Evolutionary conservation across 345 rosid genomes (phyloP).

Genomic region (Noccaea bulbosa): DNA sequence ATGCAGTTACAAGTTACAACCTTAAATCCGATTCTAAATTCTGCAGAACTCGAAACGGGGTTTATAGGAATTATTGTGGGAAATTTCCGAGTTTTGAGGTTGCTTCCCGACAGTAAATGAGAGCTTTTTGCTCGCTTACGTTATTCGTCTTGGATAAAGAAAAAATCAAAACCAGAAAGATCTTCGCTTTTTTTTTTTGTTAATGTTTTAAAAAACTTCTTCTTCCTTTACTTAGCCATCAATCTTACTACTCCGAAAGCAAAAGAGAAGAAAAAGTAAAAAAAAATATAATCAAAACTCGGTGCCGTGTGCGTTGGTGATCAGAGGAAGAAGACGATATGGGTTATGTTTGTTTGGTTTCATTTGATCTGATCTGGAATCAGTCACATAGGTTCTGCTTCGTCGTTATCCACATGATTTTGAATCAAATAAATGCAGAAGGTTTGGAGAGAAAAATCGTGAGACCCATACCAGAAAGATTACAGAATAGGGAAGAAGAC

Average conservation of each 20-base stretch:
- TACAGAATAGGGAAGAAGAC: background rate
- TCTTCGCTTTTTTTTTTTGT: background rate
- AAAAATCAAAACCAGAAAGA: constrained; percentile 16
- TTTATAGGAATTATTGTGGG: background rate
- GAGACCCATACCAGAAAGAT: constrained; percentile 15
- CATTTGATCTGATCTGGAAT: background rate
- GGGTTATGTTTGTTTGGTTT: background rate
- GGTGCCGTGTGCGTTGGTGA: background rate
- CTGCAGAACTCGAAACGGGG: background rate
- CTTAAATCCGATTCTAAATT: background rate
- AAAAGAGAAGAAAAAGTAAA: background rate
- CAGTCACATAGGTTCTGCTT: constrained; percentile 19
- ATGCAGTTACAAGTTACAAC: too few species aligned
- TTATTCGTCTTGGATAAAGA: constrained; percentile 28
- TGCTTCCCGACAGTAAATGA: constrained; percentile 48
- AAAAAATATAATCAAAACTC: background rate
- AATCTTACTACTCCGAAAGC: constrained; percentile 32
- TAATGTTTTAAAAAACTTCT: background rate
- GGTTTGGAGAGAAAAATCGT: constrained; percentile 14
- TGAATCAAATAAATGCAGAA: constrained; percentile 18
- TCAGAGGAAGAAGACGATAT: constrained; percentile 18
- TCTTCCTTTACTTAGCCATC: constrained; percentile 35
- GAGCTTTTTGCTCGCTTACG: constrained; percentile 40
- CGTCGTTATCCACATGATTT: constrained; percentile 15
- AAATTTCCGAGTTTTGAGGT: constrained; percentile 42